These are phyloP conservation scores for Amanita molliuscula DNA, from an alignment of 768 basidiomycete species.

Conservation along the genomic window DNA sequence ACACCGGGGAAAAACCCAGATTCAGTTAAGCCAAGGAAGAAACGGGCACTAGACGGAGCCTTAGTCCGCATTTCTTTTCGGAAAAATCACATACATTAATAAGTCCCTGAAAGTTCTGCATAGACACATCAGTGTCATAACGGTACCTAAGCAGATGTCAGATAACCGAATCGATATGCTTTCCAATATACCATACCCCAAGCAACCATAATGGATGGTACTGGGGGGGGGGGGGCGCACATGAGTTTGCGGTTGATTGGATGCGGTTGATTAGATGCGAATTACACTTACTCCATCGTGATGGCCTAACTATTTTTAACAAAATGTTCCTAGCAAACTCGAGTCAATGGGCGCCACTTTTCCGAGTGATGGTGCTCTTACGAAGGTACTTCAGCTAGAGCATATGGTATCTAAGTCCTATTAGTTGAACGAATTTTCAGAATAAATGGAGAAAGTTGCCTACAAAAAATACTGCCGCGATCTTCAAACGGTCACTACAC, in stretches of 20 bases:
- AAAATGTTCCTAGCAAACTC: constrained; percentile 13
- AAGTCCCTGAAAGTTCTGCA: constrained; percentile 16
- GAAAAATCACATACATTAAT: constrained; percentile 10
- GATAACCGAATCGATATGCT: neutral
- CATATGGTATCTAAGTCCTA: constrained; percentile 15
- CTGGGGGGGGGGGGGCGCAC: constrained; percentile 9
- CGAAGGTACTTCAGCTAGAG: constrained; percentile 19
- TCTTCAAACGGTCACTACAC: constrained; percentile 2
- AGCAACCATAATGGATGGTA: constrained; percentile 17
- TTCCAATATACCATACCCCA: constrained; percentile 11
- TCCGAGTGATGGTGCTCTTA: constrained; percentile 6
- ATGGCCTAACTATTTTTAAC: constrained; percentile 17
- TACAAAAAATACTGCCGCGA: constrained; percentile 18
- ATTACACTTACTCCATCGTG: constrained; percentile 16
- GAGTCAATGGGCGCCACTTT: neutral
- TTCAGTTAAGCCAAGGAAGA: constrained; percentile 31
- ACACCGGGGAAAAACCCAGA: constrained; percentile 29
- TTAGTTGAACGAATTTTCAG: neutral
- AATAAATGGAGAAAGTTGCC: neutral
- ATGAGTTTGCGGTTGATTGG: neutral
- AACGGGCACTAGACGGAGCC: constrained; percentile 18
- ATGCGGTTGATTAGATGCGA: neutral
- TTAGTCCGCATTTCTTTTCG: neutral
- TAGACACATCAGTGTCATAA: constrained; percentile 20
- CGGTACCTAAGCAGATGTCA: constrained; percentile 10